Conservation (phyloP, 2,329 filamentous ascomycete genomes). For the Neonectria faginata region DNA sequence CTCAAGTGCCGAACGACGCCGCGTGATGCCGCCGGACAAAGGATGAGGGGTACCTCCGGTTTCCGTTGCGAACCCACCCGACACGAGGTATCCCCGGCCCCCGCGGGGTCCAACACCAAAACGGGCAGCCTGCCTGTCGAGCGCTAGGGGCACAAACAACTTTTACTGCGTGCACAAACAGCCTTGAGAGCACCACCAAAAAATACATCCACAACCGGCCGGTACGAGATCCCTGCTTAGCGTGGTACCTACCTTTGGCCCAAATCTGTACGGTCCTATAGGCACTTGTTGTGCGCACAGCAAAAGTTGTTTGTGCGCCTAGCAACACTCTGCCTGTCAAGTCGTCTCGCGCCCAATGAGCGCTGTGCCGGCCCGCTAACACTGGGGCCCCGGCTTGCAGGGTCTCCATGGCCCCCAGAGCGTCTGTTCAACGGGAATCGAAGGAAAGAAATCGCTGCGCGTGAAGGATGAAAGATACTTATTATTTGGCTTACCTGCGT, state of each 20-base stretch:
- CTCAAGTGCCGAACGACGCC: not conserved
- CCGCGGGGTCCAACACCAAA: conserved; percentile 25
- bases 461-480: not conserved
- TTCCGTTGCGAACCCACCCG: conserved; percentile 11
- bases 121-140: conserved; percentile 25
- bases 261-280: too few species aligned
- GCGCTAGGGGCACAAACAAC: too few species aligned
- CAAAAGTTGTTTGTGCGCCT: too few species aligned
- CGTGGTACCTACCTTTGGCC: too few species aligned
- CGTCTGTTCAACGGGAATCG: conserved; percentile 6
- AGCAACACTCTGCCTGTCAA: conserved; percentile 3
- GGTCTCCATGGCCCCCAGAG: not conserved
- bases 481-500: not conserved
- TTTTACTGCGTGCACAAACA: too few species aligned
- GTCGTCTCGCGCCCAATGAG: conserved; percentile 32
- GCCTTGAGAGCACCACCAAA: too few species aligned
- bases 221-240: too few species aligned
- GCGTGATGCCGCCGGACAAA: conserved; percentile 5
- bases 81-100: conserved; percentile 12
- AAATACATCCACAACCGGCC: too few species aligned
- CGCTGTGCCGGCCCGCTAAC: conserved; percentile 15
- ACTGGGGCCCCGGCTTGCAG: conserved; percentile 31
- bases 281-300: too few species aligned
- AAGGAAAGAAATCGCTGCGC: conserved; percentile 3
- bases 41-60: conserved; percentile 13